A percentile compares a stretch with the other conserved stretches of the same genome.
Evolutionary conservation across 352 stramenopile species (phyloP).

Genomic region (Phytophthora brassicae): DNA sequence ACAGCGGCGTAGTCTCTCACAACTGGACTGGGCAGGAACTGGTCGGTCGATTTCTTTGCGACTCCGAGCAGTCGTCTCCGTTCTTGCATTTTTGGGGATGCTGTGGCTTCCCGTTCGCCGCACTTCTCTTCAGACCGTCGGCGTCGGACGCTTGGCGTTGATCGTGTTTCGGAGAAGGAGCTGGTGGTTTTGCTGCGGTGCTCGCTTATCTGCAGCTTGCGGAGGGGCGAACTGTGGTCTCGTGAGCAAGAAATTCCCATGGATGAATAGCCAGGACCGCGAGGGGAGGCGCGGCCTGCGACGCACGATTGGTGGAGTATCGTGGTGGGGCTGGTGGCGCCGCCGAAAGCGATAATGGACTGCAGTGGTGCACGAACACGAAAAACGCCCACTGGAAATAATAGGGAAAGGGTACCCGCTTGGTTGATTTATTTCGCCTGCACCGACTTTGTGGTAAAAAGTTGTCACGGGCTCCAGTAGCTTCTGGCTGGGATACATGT

Average conservation of each 20-base stretch:
- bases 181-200: conserved; percentile 25
- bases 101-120: conserved; percentile 1
- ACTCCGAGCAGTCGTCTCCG: conserved; percentile 8
- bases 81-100: conserved; percentile 14
- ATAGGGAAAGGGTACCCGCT: conserved; percentile 19
- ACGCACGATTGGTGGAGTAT: conserved; percentile 21
- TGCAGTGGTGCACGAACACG: background rate
- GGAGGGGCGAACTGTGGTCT: conserved; percentile 24
- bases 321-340: conserved; percentile 16
- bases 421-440: conserved; percentile 42
- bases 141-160: conserved; percentile 17
- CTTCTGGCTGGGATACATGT: background rate
- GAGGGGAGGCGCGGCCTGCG: conserved; percentile 14
- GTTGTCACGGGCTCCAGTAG: background rate
- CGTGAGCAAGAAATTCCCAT: conserved; percentile 50
- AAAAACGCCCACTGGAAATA: conserved; percentile 35
- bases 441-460: conserved; percentile 14
- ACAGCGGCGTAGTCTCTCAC: conserved; percentile 72
- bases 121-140: conserved; percentile 12
- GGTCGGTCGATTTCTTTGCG: conserved; percentile 13
- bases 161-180: conserved; percentile 18
- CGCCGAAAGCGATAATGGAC: conserved; percentile 17
- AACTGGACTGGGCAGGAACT: conserved; percentile 41
- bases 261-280: conserved; percentile 20
- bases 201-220: conserved; percentile 21